A percentile compares a stretch with the other conserved stretches of the same genome.
These are phyloP conservation scores for Phoma sp. DNA, from an alignment of 2,329 filamentous ascomycete species.

Conservation along the genomic window DNA sequence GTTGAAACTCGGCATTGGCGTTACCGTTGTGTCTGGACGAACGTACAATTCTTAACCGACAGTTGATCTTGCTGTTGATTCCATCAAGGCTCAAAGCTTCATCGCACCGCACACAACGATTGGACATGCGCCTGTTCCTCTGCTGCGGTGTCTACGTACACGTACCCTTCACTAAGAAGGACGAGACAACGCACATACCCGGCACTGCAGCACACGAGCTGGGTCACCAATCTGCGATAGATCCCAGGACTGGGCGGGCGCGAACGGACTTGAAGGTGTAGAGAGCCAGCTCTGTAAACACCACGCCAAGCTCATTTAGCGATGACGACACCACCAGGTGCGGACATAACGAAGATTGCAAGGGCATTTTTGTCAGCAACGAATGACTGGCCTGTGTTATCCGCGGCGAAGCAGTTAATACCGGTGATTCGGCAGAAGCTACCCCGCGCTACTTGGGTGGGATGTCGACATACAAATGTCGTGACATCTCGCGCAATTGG, in stretches of 20 bases:
- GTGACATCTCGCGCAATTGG: slow-evolving; percentile 11
- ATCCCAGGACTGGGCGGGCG: slow-evolving; percentile 11
- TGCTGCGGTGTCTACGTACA: slow-evolving; percentile 16
- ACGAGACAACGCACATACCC: slow-evolving; percentile 11
- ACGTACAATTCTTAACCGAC: too few species aligned
- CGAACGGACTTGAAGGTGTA: slow-evolving; percentile 8
- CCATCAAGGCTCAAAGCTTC: neutral
- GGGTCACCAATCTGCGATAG: slow-evolving; percentile 4
- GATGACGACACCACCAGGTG: slow-evolving; percentile 9
- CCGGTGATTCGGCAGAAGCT: slow-evolving; percentile 10
- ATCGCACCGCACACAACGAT: neutral
- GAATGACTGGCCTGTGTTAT: slow-evolving; percentile 13
- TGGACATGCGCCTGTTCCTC: slow-evolving; percentile 14
- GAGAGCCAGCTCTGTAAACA: neutral
- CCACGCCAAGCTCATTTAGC: neutral
- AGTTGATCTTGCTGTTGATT: neutral
- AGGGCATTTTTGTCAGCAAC: slow-evolving; percentile 11
- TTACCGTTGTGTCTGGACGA: neutral
- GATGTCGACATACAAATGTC: slow-evolving; percentile 14
- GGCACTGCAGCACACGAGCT: slow-evolving; percentile 16
- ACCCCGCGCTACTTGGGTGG: slow-evolving; percentile 12
- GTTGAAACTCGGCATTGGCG: too few species aligned
- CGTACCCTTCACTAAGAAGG: slow-evolving; percentile 10
- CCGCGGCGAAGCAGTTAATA: slow-evolving; percentile 14
- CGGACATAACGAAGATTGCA: slow-evolving; percentile 15